These are phyloP conservation scores for Xylaria sp. DNA, from an alignment of 2,329 filamentous ascomycete genomes.

Conservation along the genomic window DNA sequence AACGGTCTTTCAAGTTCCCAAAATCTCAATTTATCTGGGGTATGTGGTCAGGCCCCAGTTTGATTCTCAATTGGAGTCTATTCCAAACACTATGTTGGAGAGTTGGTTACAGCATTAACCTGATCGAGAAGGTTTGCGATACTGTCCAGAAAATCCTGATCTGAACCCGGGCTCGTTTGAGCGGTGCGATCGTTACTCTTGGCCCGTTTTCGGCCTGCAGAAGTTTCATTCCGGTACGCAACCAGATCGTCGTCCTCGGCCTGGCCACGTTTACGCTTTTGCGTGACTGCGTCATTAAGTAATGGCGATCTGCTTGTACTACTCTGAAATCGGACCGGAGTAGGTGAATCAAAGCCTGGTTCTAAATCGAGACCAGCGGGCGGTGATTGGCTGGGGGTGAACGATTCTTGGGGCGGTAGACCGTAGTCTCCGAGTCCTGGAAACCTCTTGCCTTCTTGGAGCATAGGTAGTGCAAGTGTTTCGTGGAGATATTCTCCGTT, in stretches of 20 bases:
- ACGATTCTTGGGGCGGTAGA: constrained; percentile 42
- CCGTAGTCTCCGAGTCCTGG: constrained; percentile 54
- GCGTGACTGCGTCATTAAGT: constrained; percentile 30
- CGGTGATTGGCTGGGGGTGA: constrained; percentile 40
- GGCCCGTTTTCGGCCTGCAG: constrained; percentile 43
- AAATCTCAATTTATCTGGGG: constrained; percentile 21
- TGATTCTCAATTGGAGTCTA: constrained; percentile 4
- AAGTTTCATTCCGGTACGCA: constrained; percentile 41
- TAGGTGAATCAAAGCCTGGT: constrained; percentile 16
- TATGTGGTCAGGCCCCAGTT: neutral
- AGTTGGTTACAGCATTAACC: constrained; percentile 38
- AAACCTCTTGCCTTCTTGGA: constrained; percentile 55
- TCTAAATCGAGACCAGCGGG: constrained; percentile 19
- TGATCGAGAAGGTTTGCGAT: constrained; percentile 45
- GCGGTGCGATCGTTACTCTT: constrained; percentile 38
- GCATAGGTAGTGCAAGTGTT: constrained; percentile 59
- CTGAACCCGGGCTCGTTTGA: constrained; percentile 29
- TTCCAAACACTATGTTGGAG: constrained; percentile 14
- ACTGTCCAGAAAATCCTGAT: constrained; percentile 44
- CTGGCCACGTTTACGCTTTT: constrained; percentile 46
- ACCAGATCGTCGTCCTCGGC: constrained; percentile 42
- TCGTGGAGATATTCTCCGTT: constrained; percentile 66
- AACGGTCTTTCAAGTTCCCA: neutral
- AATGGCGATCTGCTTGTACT: constrained; percentile 42
- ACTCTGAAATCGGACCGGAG: constrained; percentile 10